These are phyloP conservation scores for Puccinia novopanici DNA, from an alignment of 1,284 basidiomycete genomes.

Conservation along the genomic window DNA sequence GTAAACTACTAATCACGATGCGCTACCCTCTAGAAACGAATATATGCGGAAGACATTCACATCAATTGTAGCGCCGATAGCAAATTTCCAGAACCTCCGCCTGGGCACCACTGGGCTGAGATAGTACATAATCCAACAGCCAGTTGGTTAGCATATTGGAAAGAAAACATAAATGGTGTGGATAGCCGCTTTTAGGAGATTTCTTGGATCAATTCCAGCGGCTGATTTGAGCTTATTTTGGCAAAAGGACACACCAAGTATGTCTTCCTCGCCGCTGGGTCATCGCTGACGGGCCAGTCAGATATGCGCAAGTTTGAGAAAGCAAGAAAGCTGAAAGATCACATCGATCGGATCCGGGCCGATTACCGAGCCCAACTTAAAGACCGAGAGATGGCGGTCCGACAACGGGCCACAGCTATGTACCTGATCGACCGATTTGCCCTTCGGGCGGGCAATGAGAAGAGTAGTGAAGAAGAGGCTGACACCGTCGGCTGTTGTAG, in stretches of 20 bases:
- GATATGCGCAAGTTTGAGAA: conserved; percentile 97
- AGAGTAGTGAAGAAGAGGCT: conserved; percentile 87
- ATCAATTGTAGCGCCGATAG: conserved; percentile 82
- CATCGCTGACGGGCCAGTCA: conserved; percentile 91
- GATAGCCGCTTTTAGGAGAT: background rate
- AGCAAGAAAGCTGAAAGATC: conserved; percentile 84
- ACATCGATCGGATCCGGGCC: conserved; percentile 82
- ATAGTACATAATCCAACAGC: conserved; percentile 88
- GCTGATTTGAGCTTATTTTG: background rate
- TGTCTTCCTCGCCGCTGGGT: conserved; percentile 89
- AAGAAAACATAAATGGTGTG: conserved; percentile 65
- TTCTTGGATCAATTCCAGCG: background rate
- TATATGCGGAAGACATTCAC: conserved; percentile 88
- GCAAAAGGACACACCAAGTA: conserved; percentile 69
- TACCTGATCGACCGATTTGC: conserved; percentile 95
- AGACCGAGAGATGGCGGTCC: conserved; percentile 84
- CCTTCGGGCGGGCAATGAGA: conserved; percentile 95
- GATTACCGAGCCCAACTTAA: conserved; percentile 82
- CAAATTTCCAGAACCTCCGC: conserved; percentile 66
- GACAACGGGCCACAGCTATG: conserved; percentile 91
- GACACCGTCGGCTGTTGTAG: conserved; percentile 98
- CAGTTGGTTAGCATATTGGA: conserved; percentile 97
- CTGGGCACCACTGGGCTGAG: conserved; percentile 57
- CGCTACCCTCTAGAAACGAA: conserved; percentile 69
- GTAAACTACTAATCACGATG: background rate